Base-by-base conservation (phyloP, 345 rosid species). In the Camelina laxa region DNA sequence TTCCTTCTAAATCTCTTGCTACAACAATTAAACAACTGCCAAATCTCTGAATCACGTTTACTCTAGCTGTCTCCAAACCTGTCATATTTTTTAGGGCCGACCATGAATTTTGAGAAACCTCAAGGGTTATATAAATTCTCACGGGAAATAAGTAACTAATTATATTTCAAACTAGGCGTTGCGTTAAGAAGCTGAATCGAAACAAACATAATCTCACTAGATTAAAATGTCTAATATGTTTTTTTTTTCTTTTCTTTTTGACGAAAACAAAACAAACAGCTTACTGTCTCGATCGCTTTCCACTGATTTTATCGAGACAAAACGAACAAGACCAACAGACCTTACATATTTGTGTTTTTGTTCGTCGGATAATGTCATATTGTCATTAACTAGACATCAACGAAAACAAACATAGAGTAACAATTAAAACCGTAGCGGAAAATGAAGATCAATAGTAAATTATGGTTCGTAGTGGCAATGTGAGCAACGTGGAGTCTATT, bases 51-150 rank as follows among this genome's bases (percentile, higher is more conserved):
- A 36, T 49, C 72, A 70, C 66, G 60, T 70, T 70, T 64, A 70
- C 65, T 76, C 60, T 63, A 76, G 71, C 80, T 70, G 75, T 76
- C 71, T 64, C 71, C 65, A 61, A 53, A 61, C 50, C 50, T 53
- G 8, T 44, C 41, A 5, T 61, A n/a, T 6, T 6, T 6, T 68
- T 31, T n/a, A n/a, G 39, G 16, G 31, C 69, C 74, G 79, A 42
- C 79, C 31, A 68, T 60, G 50, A 42, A 20, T 19, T 49, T 60
- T 57, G 31, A 59, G 17, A 41, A 39, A 60, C 17, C 53, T 75
- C 21, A 9, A 27, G 5, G n/a, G 3, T 45, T 45, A 45, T n/a
- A 6, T 45, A 6, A 42, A 45, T 33, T 48, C 11, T 50, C 56
- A 8, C 20, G 13, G 56, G 27, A 20, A 20, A 19, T 9, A 33